Base-by-base conservation (phyloP, 2,329 filamentous ascomycete species). In the Colletotrichum magnum region DNA sequence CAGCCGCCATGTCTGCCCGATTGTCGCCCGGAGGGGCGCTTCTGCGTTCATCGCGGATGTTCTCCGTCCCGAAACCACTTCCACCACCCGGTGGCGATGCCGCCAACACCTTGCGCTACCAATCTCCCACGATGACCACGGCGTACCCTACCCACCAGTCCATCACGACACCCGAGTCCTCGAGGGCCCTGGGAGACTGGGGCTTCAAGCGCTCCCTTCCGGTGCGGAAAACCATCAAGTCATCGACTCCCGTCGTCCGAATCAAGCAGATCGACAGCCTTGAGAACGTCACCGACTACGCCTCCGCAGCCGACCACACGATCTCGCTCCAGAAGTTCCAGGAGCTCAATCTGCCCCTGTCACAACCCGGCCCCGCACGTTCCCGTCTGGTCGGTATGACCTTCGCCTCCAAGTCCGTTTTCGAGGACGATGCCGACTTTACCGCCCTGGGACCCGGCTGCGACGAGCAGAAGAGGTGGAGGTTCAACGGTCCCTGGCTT, bases 251-350 rank as follows among this genome's bases (percentile, higher is more conserved):
- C 10, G 85, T 93, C 58, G 88, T 97, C 62, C 89, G 93, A 72
- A 83, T 98, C 73, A 90, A 90, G 75, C 88, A 92, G 69, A 87
- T 97, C 72, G 95, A 98, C 83, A 93, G 94, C 2, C 88, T 90
- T 74, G 94, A 98, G 81, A 92, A 94, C 78, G 87, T 98, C 73
- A 97, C 95, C 77, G 94, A 98, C 77, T 98, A 94, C 80, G 87
- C 90, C 72, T 94, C 93, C 45, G 93, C 94, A 0, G 88, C 91
- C 65, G 94, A 97, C 79, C 94, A 97, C 80, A 88, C 91, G 59
- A 83, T 94, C 73, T 94, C 94, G 7, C 84, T 97, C 64, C 86
- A 90, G 77, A 98, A 98, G 84, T 98, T 92, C 83, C 92, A 94
- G 78, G 93, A 97, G 79, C 85, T 98, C 78, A 87, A 89, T 68